Evolutionary conservation across 495 filamentous ascomycete species (phyloP).

Genomic region (Xylaria sp.): DNA sequence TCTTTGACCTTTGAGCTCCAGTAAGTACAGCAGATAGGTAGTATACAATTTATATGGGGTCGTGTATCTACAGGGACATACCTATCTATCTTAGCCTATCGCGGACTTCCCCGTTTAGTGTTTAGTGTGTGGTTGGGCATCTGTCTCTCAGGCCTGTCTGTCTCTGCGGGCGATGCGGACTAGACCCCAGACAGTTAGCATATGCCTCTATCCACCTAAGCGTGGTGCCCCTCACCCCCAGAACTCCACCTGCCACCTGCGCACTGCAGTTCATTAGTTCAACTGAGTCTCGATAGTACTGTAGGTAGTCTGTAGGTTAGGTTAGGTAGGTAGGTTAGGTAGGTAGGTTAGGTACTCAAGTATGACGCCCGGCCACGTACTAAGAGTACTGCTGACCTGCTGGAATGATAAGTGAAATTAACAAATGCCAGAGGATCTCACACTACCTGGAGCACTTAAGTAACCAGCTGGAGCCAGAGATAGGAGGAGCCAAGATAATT

Average conservation of each 20-base stretch:
- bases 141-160: not conserved
- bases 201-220: constrained; percentile 15
- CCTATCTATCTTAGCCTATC: not conserved
- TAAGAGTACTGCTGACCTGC: constrained; percentile 4
- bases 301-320: too few relatives aligned
- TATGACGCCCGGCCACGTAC: not conserved
- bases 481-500: constrained; percentile 4
- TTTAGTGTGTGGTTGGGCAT: not conserved
- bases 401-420: constrained; percentile 24
- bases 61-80: not conserved
- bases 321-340: too few relatives aligned
- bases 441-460: not conserved
- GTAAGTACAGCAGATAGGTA: too few relatives aligned
- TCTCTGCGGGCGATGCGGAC: constrained; percentile 3
- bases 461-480: constrained; percentile 18
- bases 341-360: not conserved
- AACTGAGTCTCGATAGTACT: constrained; percentile 8
- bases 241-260: constrained; percentile 22
- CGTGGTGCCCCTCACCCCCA: constrained; percentile 6
- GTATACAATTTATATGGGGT: not conserved
- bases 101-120: constrained; percentile 15
- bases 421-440: constrained; percentile 6
- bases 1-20: not conserved
- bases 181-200: not conserved
- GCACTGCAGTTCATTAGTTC: constrained; percentile 8